Evolutionary conservation across 805 yeast species (phyloP).

Genomic region (Kluyveromyces dobzhanskii): DNA sequence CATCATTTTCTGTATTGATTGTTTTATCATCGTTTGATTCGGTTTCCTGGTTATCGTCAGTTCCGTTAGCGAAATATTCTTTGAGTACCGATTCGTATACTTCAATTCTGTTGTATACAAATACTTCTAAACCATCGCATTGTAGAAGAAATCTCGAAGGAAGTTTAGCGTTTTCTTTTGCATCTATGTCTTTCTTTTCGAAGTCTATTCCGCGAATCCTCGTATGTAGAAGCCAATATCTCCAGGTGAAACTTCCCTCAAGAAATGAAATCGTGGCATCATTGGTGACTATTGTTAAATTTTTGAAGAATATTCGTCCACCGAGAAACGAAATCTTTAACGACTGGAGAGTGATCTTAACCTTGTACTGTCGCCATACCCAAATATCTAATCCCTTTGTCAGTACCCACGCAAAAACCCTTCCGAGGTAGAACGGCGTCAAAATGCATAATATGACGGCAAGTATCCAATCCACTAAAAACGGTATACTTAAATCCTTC

Average conservation of each 20-base stretch:
- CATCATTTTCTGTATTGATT: background rate
- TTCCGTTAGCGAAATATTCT: conserved; percentile 12
- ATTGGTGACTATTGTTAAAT: conserved; percentile 62
- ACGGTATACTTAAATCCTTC: conserved; percentile 53
- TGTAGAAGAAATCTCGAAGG: conserved; percentile 51
- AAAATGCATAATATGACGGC: conserved; percentile 53
- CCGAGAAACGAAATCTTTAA: conserved; percentile 71
- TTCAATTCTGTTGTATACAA: conserved; percentile 67
- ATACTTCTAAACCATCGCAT: conserved; percentile 74
- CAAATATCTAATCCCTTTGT: conserved; percentile 43
- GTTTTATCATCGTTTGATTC: conserved; percentile 5
- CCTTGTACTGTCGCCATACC: conserved; percentile 55
- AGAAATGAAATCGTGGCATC: conserved; percentile 65
- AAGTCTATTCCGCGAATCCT: conserved; percentile 23
- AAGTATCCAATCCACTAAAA: conserved; percentile 75
- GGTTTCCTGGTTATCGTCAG: conserved; percentile 7
- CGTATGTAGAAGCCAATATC: conserved; percentile 66
- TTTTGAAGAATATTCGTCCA: conserved; percentile 73
- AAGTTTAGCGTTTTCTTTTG: conserved; percentile 35
- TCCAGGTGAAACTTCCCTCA: conserved; percentile 76
- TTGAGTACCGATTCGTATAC: conserved; percentile 51
- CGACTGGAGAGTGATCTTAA: conserved; percentile 62
- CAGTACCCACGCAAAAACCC: conserved; percentile 55
- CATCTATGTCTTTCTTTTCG: conserved; percentile 12
- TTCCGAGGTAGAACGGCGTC: conserved; percentile 66